phyloP scores from a whole-genome alignment of 495 filamentous ascomycete species.

The Penicillium ochrochloron region DNA sequence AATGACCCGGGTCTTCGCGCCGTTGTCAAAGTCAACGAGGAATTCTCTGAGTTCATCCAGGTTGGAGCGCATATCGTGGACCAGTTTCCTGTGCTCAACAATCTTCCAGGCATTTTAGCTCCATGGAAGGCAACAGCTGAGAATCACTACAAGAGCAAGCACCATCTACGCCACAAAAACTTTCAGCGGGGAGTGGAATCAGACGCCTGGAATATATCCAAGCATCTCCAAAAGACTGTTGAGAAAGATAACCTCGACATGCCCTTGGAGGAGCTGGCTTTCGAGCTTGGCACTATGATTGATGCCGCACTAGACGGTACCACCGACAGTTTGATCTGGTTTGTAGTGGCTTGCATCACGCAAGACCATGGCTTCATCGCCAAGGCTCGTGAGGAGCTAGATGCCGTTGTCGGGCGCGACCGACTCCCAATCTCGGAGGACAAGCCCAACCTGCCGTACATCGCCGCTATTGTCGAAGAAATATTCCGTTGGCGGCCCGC shows the following conservation, averaged over 20 bases:
- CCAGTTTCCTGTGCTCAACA: conserved; percentile 27
- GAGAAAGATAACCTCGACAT: conserved; percentile 18
- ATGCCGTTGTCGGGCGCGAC: conserved; percentile 1
- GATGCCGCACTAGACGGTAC: conserved; percentile 28
- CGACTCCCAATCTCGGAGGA: conserved; percentile 38
- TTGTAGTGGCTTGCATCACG: conserved; percentile 25
- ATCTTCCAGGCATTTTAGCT: conserved; percentile 24
- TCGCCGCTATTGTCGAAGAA: conserved; percentile 56
- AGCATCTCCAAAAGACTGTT: conserved; percentile 13
- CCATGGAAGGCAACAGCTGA: conserved; percentile 29
- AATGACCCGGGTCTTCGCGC: conserved; percentile 20
- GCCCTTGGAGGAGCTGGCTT: conserved; percentile 24
- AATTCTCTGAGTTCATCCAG: conserved; percentile 24
- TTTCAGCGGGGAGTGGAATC: conserved; percentile 6
- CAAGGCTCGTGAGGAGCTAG: neutral
- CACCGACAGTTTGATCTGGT: conserved; percentile 23
- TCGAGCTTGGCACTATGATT: conserved; percentile 29
- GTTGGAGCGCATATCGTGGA: conserved; percentile 25
- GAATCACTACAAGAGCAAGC: conserved; percentile 23
- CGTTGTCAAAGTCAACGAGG: conserved; percentile 24
- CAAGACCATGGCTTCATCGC: conserved; percentile 10
- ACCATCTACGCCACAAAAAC: conserved; percentile 10
- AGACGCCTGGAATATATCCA: conserved; percentile 16
- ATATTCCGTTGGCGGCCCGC: conserved; percentile 57
- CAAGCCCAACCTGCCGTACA: conserved; percentile 48